A percentile compares a stretch with the other conserved stretches of the same genome.
Conservation (phyloP, 2,329 filamentous ascomycete genomes). For the Aspergillus sp. region DNA sequence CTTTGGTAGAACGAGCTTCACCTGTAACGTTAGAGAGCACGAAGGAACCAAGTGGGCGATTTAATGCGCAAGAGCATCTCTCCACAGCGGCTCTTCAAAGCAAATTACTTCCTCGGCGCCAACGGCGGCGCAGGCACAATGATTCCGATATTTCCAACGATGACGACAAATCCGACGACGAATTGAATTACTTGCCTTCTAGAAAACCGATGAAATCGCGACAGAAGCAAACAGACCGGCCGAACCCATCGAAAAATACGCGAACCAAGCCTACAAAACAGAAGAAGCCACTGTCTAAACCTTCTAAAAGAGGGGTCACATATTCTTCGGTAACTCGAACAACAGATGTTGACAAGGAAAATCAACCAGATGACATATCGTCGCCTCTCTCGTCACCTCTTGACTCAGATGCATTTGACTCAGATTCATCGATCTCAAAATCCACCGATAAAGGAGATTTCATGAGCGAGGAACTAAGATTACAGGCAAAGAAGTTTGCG, state of each 20-base stretch:
- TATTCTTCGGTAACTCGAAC: neutral
- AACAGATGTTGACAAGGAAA: slow-evolving; percentile 23
- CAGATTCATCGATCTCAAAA: slow-evolving; percentile 11
- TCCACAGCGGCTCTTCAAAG: slow-evolving; percentile 32
- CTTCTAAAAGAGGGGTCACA: slow-evolving; percentile 11
- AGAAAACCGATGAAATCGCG: slow-evolving; percentile 11
- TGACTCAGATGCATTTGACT: slow-evolving; percentile 23
- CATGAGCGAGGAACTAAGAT: slow-evolving; percentile 31
- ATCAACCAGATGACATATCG: slow-evolving; percentile 18
- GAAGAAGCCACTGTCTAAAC: slow-evolving; percentile 8
- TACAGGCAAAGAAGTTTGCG: slow-evolving; percentile 33
- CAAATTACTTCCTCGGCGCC: slow-evolving; percentile 29
- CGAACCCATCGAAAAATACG: slow-evolving; percentile 14
- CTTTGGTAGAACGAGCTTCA: neutral
- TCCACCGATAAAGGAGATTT: slow-evolving; percentile 10
- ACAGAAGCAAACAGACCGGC: slow-evolving; percentile 13
- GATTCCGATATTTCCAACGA: slow-evolving; percentile 19
- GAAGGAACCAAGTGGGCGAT: slow-evolving; percentile 1
- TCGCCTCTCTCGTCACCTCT: slow-evolving; percentile 29
- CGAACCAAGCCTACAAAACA: slow-evolving; percentile 5
- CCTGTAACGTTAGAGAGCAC: neutral
- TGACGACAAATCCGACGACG: slow-evolving; percentile 29
- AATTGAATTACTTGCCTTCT: slow-evolving; percentile 25
- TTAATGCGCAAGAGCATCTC: slow-evolving; percentile 13
- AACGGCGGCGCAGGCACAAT: slow-evolving; percentile 16